Percentiles rank a stretch among this genome's conserved stretches.
phyloP scores from a whole-genome alignment of 1,139 yeast genomes.

The Lodderomyces margitis region DNA sequence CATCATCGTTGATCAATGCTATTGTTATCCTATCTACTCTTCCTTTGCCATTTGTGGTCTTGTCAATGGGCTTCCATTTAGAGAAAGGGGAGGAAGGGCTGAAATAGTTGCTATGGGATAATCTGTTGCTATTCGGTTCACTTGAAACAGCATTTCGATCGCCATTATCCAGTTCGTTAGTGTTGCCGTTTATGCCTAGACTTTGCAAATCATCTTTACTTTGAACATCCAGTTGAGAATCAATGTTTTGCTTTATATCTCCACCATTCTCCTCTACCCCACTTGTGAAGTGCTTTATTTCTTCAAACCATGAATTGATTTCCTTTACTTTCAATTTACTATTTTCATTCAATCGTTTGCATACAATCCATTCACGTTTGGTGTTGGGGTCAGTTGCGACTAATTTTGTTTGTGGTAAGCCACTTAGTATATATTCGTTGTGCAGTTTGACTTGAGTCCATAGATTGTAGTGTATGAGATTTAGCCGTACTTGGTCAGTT shows the following conservation, averaged over 20 bases:
- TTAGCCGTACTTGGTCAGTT: constrained; percentile 32
- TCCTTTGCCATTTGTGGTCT: constrained; percentile 3
- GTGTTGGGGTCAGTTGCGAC: constrained; percentile 20
- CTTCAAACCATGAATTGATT: constrained; percentile 33
- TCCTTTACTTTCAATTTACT: constrained; percentile 20
- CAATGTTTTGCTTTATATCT: too few relatives aligned
- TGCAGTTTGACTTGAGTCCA: constrained; percentile 46
- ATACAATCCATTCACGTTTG: constrained; percentile 37
- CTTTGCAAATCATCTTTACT: too few relatives aligned
- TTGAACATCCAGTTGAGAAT: too few relatives aligned
- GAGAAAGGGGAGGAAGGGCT: not conserved
- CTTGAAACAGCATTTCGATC: too few relatives aligned
- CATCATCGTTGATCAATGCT: constrained; percentile 61
- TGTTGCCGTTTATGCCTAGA: too few relatives aligned
- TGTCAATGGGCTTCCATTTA: constrained; percentile 2
- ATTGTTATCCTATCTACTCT: constrained; percentile 46
- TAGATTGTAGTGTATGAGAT: constrained; percentile 52
- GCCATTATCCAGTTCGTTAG: too few relatives aligned
- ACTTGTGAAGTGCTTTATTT: constrained; percentile 15
- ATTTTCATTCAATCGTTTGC: constrained; percentile 17
- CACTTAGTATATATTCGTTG: constrained; percentile 21
- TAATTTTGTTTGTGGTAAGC: constrained; percentile 31
- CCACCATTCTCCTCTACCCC: not conserved
- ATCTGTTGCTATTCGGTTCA: too few relatives aligned
- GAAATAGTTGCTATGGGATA: too few relatives aligned